Conservation (phyloP, 306 rosid genomes). For the Sicyos edulis region DNA sequence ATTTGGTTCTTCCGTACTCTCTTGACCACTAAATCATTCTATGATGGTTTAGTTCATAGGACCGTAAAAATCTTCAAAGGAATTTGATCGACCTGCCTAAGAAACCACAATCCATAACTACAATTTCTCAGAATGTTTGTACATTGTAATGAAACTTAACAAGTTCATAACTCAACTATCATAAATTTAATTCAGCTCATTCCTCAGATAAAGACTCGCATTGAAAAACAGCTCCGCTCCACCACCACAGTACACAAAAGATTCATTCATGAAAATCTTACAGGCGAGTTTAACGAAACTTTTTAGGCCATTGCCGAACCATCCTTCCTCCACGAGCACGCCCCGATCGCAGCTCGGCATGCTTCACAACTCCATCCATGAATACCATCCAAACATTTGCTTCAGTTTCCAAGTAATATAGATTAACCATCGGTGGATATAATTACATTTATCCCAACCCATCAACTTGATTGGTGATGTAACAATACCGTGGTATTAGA, state of each 20-base stretch:
- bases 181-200: slow-evolving; percentile 2
- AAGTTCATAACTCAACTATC: neutral
- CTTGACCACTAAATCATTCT: no score
- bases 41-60: neutral
- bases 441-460: no score
- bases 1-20: no score
- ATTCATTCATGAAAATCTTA: neutral
- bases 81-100: neutral
- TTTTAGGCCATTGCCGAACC: neutral
- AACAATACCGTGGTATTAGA: no score
- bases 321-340: neutral
- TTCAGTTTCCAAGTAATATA: neutral
- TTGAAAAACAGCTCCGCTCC: neutral
- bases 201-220: neutral
- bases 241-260: neutral
- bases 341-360: neutral
- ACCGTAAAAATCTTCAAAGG: neutral
- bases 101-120: neutral
- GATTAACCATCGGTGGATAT: no score
- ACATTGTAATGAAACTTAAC: neutral
- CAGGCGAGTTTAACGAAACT: neutral
- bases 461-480: no score
- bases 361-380: neutral
- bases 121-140: neutral
- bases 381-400: slow-evolving; percentile 8